Percentiles rank a stretch among this genome's conserved stretches.
phyloP scores from a whole-genome alignment of 768 basidiomycete species.

The Hortiboletus flavorubellus region DNA sequence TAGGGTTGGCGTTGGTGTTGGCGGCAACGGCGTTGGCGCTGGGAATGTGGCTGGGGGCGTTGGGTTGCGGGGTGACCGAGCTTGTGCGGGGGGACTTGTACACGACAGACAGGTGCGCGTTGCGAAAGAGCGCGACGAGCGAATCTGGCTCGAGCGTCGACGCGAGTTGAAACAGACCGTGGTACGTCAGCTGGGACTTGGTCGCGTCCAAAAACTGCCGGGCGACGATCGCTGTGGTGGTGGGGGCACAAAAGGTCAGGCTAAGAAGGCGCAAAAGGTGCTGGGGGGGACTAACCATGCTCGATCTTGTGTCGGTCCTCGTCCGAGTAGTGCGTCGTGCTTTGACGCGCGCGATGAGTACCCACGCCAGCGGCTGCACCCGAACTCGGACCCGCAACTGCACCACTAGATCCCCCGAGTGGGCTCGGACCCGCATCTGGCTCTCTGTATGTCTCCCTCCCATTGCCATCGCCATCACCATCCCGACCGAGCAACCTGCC shows the following conservation, averaged over 20 bases:
- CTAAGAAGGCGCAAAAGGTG: no score
- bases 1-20: neutral
- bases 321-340: constrained; percentile 38
- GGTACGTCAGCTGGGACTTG: constrained; percentile 82
- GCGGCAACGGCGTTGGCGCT: neutral
- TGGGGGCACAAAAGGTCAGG: neutral
- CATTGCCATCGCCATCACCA: neutral
- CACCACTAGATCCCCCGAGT: no score
- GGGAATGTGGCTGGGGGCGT: neutral
- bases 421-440: neutral
- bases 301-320: constrained; percentile 63
- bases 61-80: neutral
- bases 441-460: neutral
- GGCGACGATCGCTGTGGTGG: constrained; percentile 57
- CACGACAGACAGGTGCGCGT: constrained; percentile 84
- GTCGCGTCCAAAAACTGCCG: constrained; percentile 67
- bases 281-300: constrained; percentile 49
- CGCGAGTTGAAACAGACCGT: constrained; percentile 80
- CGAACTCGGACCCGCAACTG: constrained; percentile 1
- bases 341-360: neutral
- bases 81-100: constrained; percentile 48
- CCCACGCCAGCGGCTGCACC: constrained; percentile 2
- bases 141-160: constrained; percentile 43
- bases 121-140: constrained; percentile 87
- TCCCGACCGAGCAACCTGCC: constrained; percentile 47